Percentiles rank a stretch among this genome's conserved stretches.
Evolutionary conservation across 2,329 filamentous ascomycete species (phyloP).

Genomic region (Aureobasidium sp.): DNA sequence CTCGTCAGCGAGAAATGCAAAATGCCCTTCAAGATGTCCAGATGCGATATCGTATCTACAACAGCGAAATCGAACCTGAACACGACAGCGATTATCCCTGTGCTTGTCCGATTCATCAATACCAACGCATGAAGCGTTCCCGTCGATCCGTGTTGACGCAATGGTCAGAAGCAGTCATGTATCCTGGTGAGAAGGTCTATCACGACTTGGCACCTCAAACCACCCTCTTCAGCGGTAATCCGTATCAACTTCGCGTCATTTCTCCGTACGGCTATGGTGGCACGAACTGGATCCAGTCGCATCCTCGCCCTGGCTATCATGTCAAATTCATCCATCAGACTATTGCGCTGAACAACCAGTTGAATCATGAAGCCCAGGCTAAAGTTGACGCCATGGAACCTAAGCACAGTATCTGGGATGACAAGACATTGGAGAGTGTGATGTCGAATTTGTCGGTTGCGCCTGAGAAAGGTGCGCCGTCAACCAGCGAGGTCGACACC

Average conservation of each 20-base stretch:
- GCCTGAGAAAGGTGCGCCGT: conserved; percentile 18
- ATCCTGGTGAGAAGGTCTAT: conserved; percentile 34
- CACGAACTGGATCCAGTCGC: conserved; percentile 19
- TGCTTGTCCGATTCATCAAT: conserved; percentile 36
- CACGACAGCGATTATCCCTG: conserved; percentile 38
- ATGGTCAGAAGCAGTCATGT: conserved; percentile 43
- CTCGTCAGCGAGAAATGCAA: conserved; percentile 38
- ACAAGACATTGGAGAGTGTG: conserved; percentile 26
- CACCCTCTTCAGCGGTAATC: conserved; percentile 29
- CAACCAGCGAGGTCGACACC: not conserved
- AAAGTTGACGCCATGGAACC: conserved; percentile 33
- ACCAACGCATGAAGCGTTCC: conserved; percentile 31
- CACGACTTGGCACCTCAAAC: conserved; percentile 22
- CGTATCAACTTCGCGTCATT: conserved; percentile 28
- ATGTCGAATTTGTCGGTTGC: conserved; percentile 20
- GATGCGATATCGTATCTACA: conserved; percentile 36
- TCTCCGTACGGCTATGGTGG: conserved; percentile 33
- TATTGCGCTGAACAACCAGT: conserved; percentile 30
- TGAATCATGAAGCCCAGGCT: conserved; percentile 33
- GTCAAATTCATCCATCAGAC: conserved; percentile 32
- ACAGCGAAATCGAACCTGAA: conserved; percentile 42
- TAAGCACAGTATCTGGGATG: conserved; percentile 33
- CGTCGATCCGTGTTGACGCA: conserved; percentile 34
- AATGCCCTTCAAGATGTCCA: conserved; percentile 37
- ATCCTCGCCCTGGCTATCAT: conserved; percentile 29